A percentile compares a stretch with the other conserved stretches of the same genome.
Conservation (phyloP, 352 stramenopile genomes). For the Phytophthora pluvialis region DNA sequence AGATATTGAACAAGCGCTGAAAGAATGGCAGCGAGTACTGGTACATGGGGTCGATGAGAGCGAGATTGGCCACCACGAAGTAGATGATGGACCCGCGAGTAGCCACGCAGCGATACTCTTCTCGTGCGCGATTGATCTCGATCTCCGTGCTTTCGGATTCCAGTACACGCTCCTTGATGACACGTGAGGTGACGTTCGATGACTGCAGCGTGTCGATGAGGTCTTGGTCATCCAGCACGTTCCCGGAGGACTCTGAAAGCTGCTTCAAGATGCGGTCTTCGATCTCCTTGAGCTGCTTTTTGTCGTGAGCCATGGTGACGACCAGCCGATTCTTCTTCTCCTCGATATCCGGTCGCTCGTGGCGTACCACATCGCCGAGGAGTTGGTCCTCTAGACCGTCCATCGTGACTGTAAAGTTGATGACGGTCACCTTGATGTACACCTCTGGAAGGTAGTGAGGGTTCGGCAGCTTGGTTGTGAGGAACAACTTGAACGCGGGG, state of each 20-base stretch:
- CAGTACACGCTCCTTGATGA: constrained; percentile 91
- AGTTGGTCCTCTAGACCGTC: constrained; percentile 93
- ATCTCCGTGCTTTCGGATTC: constrained; percentile 91
- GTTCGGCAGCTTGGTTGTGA: constrained; percentile 95
- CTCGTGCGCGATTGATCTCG: constrained; percentile 90
- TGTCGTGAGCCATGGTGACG: constrained; percentile 93
- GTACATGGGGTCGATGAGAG: constrained; percentile 95
- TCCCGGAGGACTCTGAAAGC: constrained; percentile 91
- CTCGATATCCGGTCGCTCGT: constrained; percentile 93
- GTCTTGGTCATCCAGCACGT: constrained; percentile 94
- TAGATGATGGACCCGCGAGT: constrained; percentile 94
- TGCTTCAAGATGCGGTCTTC: constrained; percentile 94
- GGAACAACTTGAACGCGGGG: constrained; percentile 90
- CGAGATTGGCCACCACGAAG: constrained; percentile 94
- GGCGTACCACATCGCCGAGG: constrained; percentile 91
- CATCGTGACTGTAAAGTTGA: constrained; percentile 97
- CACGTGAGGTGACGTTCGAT: constrained; percentile 84
- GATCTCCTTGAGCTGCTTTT: constrained; percentile 93
- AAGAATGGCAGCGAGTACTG: constrained; percentile 96
- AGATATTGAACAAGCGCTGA: constrained; percentile 92
- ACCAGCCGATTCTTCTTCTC: constrained; percentile 94
- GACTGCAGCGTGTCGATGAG: constrained; percentile 88
- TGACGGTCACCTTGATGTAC: constrained; percentile 97
- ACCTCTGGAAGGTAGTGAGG: constrained; percentile 95
- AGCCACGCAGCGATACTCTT: constrained; percentile 92